Base-by-base conservation (phyloP, 2,329 filamentous ascomycete species). In the Trichoderma oligosporum region DNA sequence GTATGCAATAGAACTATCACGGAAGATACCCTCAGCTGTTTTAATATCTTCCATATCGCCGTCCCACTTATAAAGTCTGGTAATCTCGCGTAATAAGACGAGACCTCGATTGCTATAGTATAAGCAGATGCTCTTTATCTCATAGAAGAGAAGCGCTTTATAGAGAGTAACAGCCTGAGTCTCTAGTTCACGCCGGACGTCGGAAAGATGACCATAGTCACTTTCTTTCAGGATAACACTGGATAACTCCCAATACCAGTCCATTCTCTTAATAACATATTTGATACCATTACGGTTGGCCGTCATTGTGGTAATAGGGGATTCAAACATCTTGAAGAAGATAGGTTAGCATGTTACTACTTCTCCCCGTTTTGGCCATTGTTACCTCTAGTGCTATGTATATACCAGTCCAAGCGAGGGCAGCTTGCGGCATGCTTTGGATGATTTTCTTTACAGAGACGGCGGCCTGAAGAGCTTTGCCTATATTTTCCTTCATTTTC, bases 71-170 rank as follows among this genome's bases (percentile, higher is more conserved):
- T 75, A 66, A 6, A 70, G 59, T 18, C 65, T 65, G 5, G 68
- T 18, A 6, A 71, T 57, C 41, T 67, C 65, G 25, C 68, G 61
- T 22, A 71, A 47, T 31, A 74, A 64, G n/a, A 61, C 64, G 8
- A 63, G 16, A 7, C 60, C 54, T 38, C 62, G 66, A 27, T 69
- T 64, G 14, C 67, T 65, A 59, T 72, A 68, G 62, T 71, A 76
- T 11, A 63, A 67, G 51, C 65, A 72, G 45, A 74, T 63, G 57
- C 71, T 76, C 61, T 72, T 74, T 54, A 76, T 74, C 62, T 72
- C 67, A 61, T 74, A 76, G 2, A 61, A 47, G 20, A 77, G 68
- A 27, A 78, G 67, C 46, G 61, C 65, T 52, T 69, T 63, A 60
- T 76, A 77, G 20, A 77, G 69, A 20, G 68, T 31, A 22, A 70